These are phyloP conservation scores for Euphorbia tirucalli DNA, from an alignment of 345 rosid species.

Conservation along the genomic window DNA sequence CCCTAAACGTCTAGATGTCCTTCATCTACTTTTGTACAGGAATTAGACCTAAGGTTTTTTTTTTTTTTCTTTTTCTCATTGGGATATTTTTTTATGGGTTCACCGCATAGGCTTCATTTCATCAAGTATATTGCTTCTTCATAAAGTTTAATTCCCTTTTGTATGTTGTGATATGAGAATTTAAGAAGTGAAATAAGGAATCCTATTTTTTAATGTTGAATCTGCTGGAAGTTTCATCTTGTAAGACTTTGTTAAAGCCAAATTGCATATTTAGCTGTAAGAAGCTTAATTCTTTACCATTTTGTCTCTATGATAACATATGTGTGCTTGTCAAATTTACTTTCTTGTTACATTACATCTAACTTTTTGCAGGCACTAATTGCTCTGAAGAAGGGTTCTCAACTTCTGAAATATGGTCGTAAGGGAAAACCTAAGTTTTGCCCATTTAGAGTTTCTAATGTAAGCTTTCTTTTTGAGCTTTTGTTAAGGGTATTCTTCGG, in stretches of 20 bases:
- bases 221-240: not conserved
- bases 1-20: no score
- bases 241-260: not conserved
- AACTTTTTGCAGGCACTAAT: slow-evolving; percentile 63
- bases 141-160: not conserved
- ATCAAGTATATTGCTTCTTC: not conserved
- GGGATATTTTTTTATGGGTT: not conserved
- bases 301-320: not conserved
- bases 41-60: no score
- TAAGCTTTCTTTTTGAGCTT: slow-evolving; percentile 38
- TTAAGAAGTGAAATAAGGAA: not conserved
- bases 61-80: no score
- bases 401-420: slow-evolving; percentile 88
- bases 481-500: not conserved
- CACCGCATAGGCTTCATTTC: not conserved
- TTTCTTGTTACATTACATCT: not conserved
- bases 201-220: not conserved
- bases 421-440: slow-evolving; percentile 94
- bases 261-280: not conserved
- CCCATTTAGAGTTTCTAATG: slow-evolving; percentile 85
- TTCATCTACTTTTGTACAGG: no score
- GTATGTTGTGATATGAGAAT: not conserved
- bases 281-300: not conserved
- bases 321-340: not conserved
- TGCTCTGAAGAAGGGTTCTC: slow-evolving; percentile 91